phyloP scores from a whole-genome alignment of 768 basidiomycete genomes.

The Boletus bicolor region DNA sequence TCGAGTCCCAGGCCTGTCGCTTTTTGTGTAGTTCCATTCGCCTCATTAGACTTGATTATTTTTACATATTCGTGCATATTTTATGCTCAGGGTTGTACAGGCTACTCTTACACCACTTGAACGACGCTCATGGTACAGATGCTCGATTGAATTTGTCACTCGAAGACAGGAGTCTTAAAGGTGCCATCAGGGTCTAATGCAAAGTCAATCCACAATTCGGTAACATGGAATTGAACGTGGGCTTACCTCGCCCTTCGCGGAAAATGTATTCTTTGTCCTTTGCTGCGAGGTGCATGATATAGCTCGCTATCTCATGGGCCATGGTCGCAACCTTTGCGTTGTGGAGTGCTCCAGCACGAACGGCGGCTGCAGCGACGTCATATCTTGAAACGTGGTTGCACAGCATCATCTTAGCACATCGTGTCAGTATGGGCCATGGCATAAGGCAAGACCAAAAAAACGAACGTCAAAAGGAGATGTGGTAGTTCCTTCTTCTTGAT shows the following conservation, averaged over 20 bases:
- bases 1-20: slow-evolving; percentile 62
- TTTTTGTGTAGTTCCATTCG: slow-evolving; percentile 20
- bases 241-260: slow-evolving; percentile 53
- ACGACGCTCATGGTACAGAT: neutral
- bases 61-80: neutral
- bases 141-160: neutral
- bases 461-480: slow-evolving; percentile 77
- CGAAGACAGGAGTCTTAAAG: slow-evolving; percentile 48
- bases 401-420: slow-evolving; percentile 62
- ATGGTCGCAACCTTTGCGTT: slow-evolving; percentile 55
- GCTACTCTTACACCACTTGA: slow-evolving; percentile 1
- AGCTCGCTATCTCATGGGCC: slow-evolving; percentile 55
- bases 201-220: neutral
- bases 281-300: slow-evolving; percentile 55
- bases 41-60: neutral
- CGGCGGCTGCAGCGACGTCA: slow-evolving; percentile 58
- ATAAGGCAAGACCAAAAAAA: slow-evolving; percentile 1
- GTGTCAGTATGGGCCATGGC: neutral
- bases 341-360: slow-evolving; percentile 49
- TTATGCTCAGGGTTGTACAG: neutral
- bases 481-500: slow-evolving; percentile 73
- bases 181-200: slow-evolving; percentile 34
- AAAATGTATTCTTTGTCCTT: slow-evolving; percentile 64
- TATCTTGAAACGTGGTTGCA: slow-evolving; percentile 67
- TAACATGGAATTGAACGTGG: too few species aligned